These are phyloP conservation scores for Corylus heterophylla DNA, from an alignment of 306 rosid genomes.

Conservation along the genomic window DNA sequence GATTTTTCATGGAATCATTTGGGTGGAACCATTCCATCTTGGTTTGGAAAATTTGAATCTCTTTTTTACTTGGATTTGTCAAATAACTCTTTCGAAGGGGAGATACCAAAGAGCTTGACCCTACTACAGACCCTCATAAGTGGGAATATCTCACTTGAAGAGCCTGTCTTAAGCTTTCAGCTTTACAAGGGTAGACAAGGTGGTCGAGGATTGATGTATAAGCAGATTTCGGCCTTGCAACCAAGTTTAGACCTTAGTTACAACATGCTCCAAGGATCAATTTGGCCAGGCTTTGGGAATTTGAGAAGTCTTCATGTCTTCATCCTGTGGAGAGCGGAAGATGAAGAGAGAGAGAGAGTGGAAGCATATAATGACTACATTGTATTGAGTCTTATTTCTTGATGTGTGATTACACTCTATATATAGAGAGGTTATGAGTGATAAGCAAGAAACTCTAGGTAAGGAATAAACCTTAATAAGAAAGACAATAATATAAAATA, in stretches of 20 bases:
- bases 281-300: slow-evolving; percentile 36
- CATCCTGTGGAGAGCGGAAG: too few relatives aligned
- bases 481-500: too few relatives aligned
- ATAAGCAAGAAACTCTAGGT: too few relatives aligned
- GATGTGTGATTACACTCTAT: too few relatives aligned
- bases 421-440: too few relatives aligned
- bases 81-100: slow-evolving; percentile 44
- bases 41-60: slow-evolving; percentile 21
- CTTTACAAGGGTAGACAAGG: not conserved
- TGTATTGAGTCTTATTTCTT: too few relatives aligned
- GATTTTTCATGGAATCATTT: slow-evolving; percentile 53
- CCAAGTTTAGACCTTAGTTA: slow-evolving; percentile 16
- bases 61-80: slow-evolving; percentile 20
- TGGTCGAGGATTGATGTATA: slow-evolving; percentile 16
- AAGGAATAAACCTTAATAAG: too few relatives aligned
- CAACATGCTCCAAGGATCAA: slow-evolving; percentile 23
- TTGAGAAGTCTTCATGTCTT: slow-evolving; percentile 28
- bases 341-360: too few relatives aligned
- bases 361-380: too few relatives aligned
- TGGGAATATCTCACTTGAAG: not conserved
- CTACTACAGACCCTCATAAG: slow-evolving; percentile 3
- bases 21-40: slow-evolving; percentile 31
- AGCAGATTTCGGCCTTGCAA: slow-evolving; percentile 9
- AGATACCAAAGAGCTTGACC: slow-evolving; percentile 25
- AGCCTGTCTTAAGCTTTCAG: not conserved